phyloP scores from a whole-genome alignment of 129 eudicot species.

The Helianthus annuus region DNA sequence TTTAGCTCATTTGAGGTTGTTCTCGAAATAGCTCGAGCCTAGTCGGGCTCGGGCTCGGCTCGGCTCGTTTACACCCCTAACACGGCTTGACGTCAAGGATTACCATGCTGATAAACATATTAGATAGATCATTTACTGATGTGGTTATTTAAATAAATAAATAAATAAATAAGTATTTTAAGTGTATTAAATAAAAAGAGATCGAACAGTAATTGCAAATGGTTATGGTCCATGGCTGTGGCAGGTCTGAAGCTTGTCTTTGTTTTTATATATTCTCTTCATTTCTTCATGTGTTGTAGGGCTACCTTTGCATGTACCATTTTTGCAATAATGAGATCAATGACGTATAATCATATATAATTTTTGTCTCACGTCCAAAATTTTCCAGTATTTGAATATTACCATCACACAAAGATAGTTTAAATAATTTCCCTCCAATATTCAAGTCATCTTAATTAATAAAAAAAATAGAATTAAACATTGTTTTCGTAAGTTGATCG shows the following conservation, averaged over 20 bases:
- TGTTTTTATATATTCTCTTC: conserved; percentile 1
- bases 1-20: too few relatives aligned
- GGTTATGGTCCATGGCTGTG: conserved; percentile 31
- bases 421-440: background rate
- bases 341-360: conserved; percentile 22
- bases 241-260: conserved; percentile 12
- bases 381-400: background rate
- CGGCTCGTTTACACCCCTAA: too few relatives aligned
- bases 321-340: conserved; percentile 24
- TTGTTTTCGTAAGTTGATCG: too few relatives aligned
- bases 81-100: too few relatives aligned
- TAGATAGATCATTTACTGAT: too few relatives aligned
- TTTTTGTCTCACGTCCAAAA: conserved; percentile 22
- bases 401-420: conserved; percentile 3
- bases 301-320: conserved; percentile 19
- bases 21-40: too few relatives aligned
- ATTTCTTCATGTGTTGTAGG: conserved; percentile 28
- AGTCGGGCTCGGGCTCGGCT: too few relatives aligned
- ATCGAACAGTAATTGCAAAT: background rate
- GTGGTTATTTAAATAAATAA: too few relatives aligned
- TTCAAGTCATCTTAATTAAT: background rate
- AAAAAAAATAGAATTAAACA: too few relatives aligned
- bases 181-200: background rate
- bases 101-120: too few relatives aligned
- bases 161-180: too few relatives aligned